A percentile compares a stretch with the other conserved stretches of the same genome.
Evolutionary conservation across 192 early-diverging fungal species (phyloP).

Genomic region (Pilobolus umbonatus): DNA sequence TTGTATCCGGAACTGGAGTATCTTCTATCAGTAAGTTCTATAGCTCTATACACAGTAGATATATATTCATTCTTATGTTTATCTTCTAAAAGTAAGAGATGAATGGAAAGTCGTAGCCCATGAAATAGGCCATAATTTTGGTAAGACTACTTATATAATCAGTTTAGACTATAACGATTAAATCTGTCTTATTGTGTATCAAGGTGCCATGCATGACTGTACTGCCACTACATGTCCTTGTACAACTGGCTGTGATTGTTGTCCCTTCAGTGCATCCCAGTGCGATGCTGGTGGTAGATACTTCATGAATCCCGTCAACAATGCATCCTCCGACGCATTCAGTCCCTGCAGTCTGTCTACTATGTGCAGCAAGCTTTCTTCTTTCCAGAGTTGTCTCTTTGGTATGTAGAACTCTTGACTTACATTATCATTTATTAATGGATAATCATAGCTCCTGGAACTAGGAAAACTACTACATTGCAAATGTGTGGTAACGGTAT

Average conservation of each 20-base stretch:
- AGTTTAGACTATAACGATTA: neutral
- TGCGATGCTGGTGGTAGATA: slow-evolving; percentile 64
- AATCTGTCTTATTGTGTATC: neutral
- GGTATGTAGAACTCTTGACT: slow-evolving; percentile 12
- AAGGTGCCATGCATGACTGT: slow-evolving; percentile 86
- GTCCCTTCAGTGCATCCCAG: slow-evolving; percentile 62
- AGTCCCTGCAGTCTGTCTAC: slow-evolving; percentile 59
- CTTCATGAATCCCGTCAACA: slow-evolving; percentile 76
- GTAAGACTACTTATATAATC: neutral
- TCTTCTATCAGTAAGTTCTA: slow-evolving; percentile 52
- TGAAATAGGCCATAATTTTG: slow-evolving; percentile 85
- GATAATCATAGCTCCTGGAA: slow-evolving; percentile 34
- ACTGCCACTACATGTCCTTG: slow-evolving; percentile 59
- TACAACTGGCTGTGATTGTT: slow-evolving; percentile 42
- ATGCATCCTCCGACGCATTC: slow-evolving; percentile 57
- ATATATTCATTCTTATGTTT: neutral
- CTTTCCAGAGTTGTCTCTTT: slow-evolving; percentile 25
- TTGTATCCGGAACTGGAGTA: slow-evolving; percentile 79
- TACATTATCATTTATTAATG: neutral
- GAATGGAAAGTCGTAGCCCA: slow-evolving; percentile 97
- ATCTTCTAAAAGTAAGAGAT: slow-evolving; percentile 36
- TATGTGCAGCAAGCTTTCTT: slow-evolving; percentile 42
- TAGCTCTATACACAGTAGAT: neutral
- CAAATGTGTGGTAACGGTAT: slow-evolving; percentile 96
- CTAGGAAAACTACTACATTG: slow-evolving; percentile 32